These are phyloP conservation scores for Termitomyces sp. DNA, from an alignment of 768 basidiomycete species.

Conservation along the genomic window DNA sequence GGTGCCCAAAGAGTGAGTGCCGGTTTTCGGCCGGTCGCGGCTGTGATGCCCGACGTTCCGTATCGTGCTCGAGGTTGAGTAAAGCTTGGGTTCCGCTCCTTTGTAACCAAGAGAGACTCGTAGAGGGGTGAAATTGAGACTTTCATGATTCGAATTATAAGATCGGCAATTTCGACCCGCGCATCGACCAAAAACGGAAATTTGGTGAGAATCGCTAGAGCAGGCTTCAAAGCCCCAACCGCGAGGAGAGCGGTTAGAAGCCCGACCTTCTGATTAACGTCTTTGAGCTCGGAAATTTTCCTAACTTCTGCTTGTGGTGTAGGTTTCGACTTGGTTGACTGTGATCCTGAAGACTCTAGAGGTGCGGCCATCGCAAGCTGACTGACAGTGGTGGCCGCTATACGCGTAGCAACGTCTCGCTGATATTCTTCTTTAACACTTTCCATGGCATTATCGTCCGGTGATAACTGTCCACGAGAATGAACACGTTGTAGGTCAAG, in stretches of 20 bases:
- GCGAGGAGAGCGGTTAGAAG: slow-evolving; percentile 78
- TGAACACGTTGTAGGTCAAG: background rate
- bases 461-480: slow-evolving; percentile 48
- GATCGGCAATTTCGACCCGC: slow-evolving; percentile 79
- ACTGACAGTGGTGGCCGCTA: slow-evolving; percentile 64
- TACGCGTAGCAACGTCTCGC: slow-evolving; percentile 55
- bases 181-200: slow-evolving; percentile 84
- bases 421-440: slow-evolving; percentile 60
- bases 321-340: slow-evolving; percentile 32
- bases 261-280: slow-evolving; percentile 75
- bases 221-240: slow-evolving; percentile 77
- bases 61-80: slow-evolving; percentile 60
- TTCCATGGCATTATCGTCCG: slow-evolving; percentile 74
- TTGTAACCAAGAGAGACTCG: slow-evolving; percentile 42
- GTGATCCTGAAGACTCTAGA: slow-evolving; percentile 48
- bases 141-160: slow-evolving; percentile 73
- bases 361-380: slow-evolving; percentile 85
- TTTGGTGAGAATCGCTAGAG: slow-evolving; percentile 72
- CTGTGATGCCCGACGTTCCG: slow-evolving; percentile 48
- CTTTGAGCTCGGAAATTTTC: slow-evolving; percentile 28
- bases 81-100: slow-evolving; percentile 60
- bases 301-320: slow-evolving; percentile 32
- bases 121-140: slow-evolving; percentile 70
- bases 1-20: slow-evolving; percentile 76
- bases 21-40: slow-evolving; percentile 53